phyloP scores from a whole-genome alignment of 2,329 filamentous ascomycete species.

The Sporothrix variecibatus region DNA sequence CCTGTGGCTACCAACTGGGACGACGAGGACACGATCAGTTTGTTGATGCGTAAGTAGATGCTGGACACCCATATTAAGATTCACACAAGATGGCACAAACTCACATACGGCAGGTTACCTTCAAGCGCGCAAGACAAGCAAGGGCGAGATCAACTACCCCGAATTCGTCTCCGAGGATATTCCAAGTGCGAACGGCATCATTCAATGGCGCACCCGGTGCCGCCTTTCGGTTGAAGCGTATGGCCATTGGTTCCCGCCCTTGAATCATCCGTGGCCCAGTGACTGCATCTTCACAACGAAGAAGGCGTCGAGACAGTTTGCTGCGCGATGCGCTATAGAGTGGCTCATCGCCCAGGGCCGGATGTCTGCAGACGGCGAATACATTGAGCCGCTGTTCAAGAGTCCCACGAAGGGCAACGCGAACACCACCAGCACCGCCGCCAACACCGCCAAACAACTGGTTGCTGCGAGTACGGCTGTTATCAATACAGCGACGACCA shows the following conservation, averaged over 20 bases:
- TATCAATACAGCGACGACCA: not conserved
- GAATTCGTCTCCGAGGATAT: slow-evolving; percentile 33
- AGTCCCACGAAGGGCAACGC: not conserved
- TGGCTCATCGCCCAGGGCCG: slow-evolving; percentile 41
- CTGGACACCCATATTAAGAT: not conserved
- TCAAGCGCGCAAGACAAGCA: slow-evolving; percentile 31
- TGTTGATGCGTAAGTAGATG: slow-evolving; percentile 40
- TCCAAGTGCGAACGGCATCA: slow-evolving; percentile 10
- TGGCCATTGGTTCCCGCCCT: slow-evolving; percentile 33
- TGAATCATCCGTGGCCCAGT: slow-evolving; percentile 36
- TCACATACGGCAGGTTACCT: slow-evolving; percentile 35
- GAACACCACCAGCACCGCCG: not conserved
- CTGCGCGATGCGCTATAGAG: slow-evolving; percentile 50
- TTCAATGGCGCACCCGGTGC: slow-evolving; percentile 35
- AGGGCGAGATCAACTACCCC: slow-evolving; percentile 17
- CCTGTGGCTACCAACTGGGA: slow-evolving; percentile 17
- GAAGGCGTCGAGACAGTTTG: slow-evolving; percentile 57
- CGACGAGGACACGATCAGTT: slow-evolving; percentile 45
- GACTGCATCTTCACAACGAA: slow-evolving; percentile 45
- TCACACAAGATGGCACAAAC: not conserved
- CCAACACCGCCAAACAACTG: not conserved
- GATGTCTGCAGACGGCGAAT: slow-evolving; percentile 35
- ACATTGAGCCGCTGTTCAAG: slow-evolving; percentile 17
- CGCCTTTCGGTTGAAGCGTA: slow-evolving; percentile 33
- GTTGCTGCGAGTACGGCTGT: not conserved